Conservation (phyloP, 1,284 basidiomycete species). For the Paramarasmius palmivorus region DNA sequence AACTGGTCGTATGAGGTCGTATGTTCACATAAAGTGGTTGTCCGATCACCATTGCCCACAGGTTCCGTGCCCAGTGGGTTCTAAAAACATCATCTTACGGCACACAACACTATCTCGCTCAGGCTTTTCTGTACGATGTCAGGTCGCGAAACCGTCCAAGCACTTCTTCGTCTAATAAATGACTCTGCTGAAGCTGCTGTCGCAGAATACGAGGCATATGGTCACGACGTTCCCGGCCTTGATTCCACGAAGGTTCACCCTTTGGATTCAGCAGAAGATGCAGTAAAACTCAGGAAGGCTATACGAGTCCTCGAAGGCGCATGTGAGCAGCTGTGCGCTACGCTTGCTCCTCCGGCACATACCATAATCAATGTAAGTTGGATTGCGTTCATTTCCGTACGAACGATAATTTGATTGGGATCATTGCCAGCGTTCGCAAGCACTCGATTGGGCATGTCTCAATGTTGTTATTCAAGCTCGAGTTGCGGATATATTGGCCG, state of each 20-base stretch:
- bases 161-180: not conserved
- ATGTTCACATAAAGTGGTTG: too few species aligned
- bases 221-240: not conserved
- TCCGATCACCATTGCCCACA: too few species aligned
- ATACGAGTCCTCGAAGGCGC: not conserved
- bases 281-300: not conserved
- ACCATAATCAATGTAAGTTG: not conserved
- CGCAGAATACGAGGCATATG: not conserved
- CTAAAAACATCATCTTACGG: too few species aligned
- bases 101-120: too few species aligned
- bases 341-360: not conserved
- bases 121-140: not conserved
- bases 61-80: too few species aligned
- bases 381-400: not conserved
- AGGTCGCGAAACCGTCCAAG: not conserved
- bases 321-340: not conserved
- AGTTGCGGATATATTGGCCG: slow-evolving; percentile 28
- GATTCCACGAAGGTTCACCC: not conserved
- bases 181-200: not conserved
- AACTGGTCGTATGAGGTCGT: too few species aligned
- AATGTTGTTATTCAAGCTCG: slow-evolving; percentile 26
- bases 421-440: slow-evolving; percentile 10
- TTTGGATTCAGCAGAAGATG: not conserved
- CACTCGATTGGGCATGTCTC: slow-evolving; percentile 27
- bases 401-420: not conserved